phyloP scores from a whole-genome alignment of 1,139 yeast genomes.

The Diutina scorzettiae region DNA sequence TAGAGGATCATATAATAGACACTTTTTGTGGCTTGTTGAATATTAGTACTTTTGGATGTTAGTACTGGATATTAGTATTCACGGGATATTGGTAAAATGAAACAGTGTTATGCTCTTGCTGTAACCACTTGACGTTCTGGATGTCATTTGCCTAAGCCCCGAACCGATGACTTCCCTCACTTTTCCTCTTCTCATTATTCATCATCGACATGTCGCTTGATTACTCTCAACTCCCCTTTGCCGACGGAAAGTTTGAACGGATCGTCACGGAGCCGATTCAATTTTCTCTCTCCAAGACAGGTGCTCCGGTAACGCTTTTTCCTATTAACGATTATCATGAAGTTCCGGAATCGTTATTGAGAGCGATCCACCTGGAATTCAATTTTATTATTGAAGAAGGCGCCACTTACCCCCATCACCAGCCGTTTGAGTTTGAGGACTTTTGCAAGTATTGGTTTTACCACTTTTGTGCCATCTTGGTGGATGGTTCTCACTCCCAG shows the following conservation, averaged over 20 bases:
- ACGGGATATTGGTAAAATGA: too few species aligned
- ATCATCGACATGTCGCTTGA: not conserved
- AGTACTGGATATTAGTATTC: too few species aligned
- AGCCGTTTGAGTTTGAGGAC: slow-evolving; percentile 16
- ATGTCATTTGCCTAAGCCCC: too few species aligned
- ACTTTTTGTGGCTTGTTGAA: too few species aligned
- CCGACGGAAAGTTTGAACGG: slow-evolving; percentile 18
- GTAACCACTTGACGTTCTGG: too few species aligned
- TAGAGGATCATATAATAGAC: too few species aligned
- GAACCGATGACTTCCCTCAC: too few species aligned
- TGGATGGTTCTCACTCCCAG: slow-evolving; percentile 22
- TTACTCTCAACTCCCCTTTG: slow-evolving; percentile 20
- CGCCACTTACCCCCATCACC: slow-evolving; percentile 33
- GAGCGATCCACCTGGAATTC: slow-evolving; percentile 25
- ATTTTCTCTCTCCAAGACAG: slow-evolving; percentile 19
- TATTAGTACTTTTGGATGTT: too few species aligned
- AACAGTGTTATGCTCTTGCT: too few species aligned
- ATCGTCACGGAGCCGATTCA: slow-evolving; percentile 16
- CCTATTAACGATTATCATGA: slow-evolving; percentile 18
- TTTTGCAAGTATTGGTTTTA: slow-evolving; percentile 33
- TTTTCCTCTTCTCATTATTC: too few species aligned
- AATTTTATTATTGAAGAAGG: slow-evolving; percentile 40
- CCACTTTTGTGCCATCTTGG: slow-evolving; percentile 32
- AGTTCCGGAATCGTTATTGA: slow-evolving; percentile 25
- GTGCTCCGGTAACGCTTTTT: slow-evolving; percentile 21